phyloP scores from a whole-genome alignment of 1,284 basidiomycete species.

The Ustilago esculenta region DNA sequence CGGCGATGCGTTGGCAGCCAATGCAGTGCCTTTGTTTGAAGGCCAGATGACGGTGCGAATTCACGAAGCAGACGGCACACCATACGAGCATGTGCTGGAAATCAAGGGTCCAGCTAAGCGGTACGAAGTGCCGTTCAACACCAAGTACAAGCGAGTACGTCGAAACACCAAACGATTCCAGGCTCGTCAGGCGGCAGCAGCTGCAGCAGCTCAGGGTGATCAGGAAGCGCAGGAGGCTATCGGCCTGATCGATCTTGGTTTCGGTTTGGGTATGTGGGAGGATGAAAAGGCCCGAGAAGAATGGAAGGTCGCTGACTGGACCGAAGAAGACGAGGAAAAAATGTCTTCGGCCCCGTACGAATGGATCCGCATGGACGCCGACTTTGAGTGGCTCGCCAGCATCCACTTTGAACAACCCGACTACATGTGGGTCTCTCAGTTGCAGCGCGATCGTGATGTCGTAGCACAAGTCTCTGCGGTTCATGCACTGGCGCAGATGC shows the following conservation, averaged over 20 bases:
- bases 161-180: slow-evolving; percentile 93
- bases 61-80: slow-evolving; percentile 98
- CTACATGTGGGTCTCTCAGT: slow-evolving; percentile 98
- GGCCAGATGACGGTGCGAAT: slow-evolving; percentile 98
- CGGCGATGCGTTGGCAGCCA: slow-evolving; percentile 59
- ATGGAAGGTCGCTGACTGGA: slow-evolving; percentile 93
- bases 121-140: slow-evolving; percentile 98
- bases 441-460: slow-evolving; percentile 96
- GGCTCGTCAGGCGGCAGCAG: slow-evolving; percentile 89
- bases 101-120: slow-evolving; percentile 86
- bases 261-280: slow-evolving; percentile 96
- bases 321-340: slow-evolving; percentile 89
- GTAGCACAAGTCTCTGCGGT: slow-evolving; percentile 73
- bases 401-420: slow-evolving; percentile 94
- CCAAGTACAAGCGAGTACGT: slow-evolving; percentile 98
- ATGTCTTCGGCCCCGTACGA: slow-evolving; percentile 91
- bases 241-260: slow-evolving; percentile 92
- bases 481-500: slow-evolving; percentile 75
- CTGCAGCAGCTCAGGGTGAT: slow-evolving; percentile 80
- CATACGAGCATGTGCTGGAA: slow-evolving; percentile 97
- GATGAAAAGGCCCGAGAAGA: slow-evolving; percentile 78
- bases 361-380: slow-evolving; percentile 99
- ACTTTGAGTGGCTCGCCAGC: slow-evolving; percentile 96
- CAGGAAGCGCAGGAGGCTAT: slow-evolving; percentile 86
- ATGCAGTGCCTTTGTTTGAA: slow-evolving; percentile 69